Evolutionary conservation across 495 filamentous ascomycete genomes (phyloP).

Genomic region (Letharia columbiana): DNA sequence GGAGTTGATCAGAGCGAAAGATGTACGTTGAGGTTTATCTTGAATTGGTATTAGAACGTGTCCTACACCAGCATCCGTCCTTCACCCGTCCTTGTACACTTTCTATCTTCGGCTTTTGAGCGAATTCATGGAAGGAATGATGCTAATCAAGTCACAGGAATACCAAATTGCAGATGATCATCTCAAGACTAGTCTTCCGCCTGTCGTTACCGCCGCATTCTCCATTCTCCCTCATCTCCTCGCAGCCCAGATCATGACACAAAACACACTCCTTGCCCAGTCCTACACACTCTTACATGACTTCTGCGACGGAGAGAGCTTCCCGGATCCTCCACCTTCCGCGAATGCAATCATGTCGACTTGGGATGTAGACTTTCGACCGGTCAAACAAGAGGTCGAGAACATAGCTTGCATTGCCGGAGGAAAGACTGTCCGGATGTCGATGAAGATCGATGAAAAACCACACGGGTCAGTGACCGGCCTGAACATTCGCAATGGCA

Average conservation of each 20-base stretch:
- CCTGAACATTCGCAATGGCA: constrained; percentile 32
- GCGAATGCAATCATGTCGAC: constrained; percentile 61
- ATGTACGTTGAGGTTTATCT: constrained; percentile 38
- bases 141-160: constrained; percentile 44
- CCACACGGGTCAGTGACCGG: constrained; percentile 32
- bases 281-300: constrained; percentile 77
- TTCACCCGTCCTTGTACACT: neutral
- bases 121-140: neutral
- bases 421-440: constrained; percentile 64
- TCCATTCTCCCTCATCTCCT: constrained; percentile 74
- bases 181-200: constrained; percentile 65
- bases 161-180: constrained; percentile 78
- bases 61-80: neutral
- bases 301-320: constrained; percentile 62
- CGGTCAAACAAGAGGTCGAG: constrained; percentile 64
- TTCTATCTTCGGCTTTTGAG: too few species aligned
- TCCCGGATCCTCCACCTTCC: constrained; percentile 64
- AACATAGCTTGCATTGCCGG: constrained; percentile 55
- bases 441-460: constrained; percentile 43
- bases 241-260: constrained; percentile 63
- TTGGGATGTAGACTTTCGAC: constrained; percentile 60
- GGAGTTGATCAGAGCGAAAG: constrained; percentile 60
- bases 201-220: constrained; percentile 63
- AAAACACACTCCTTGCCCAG: constrained; percentile 73
- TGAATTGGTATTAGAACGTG: neutral